Conservation (phyloP, 495 filamentous ascomycete genomes). For the Corynascus novoguineensis region DNA sequence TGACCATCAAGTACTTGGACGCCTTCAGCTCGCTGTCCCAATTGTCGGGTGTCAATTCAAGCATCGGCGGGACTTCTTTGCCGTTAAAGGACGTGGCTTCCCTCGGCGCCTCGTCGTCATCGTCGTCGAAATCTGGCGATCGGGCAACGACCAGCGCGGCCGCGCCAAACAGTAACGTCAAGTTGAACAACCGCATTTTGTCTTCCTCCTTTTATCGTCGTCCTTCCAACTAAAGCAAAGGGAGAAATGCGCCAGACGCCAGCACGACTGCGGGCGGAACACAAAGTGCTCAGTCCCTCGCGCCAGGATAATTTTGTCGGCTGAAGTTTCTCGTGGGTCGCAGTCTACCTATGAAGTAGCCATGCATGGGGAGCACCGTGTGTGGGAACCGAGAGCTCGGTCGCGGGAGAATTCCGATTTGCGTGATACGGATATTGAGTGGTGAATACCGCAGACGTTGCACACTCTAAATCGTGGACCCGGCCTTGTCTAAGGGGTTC, state of each 20-base stretch:
- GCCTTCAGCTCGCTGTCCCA: slow-evolving; percentile 37
- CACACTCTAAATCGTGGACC: slow-evolving; percentile 13
- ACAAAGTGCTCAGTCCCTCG: neutral
- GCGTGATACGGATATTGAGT: slow-evolving; percentile 21
- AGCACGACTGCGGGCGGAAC: neutral
- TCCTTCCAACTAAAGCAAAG: too few species aligned
- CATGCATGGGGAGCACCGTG: slow-evolving; percentile 8
- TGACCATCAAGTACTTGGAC: slow-evolving; percentile 44
- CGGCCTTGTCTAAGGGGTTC: slow-evolving; percentile 4
- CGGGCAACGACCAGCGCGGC: slow-evolving; percentile 32
- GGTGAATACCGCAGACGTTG: slow-evolving; percentile 22
- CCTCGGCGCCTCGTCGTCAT: slow-evolving; percentile 27
- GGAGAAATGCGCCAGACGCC: neutral
- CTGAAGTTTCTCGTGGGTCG: neutral
- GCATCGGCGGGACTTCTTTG: slow-evolving; percentile 67
- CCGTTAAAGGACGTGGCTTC: slow-evolving; percentile 71
- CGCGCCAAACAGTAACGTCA: slow-evolving; percentile 38
- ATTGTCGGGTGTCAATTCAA: slow-evolving; percentile 44
- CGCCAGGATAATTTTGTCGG: slow-evolving; percentile 1
- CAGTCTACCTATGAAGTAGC: too few species aligned
- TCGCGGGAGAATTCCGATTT: neutral
- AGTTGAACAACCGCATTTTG: slow-evolving; percentile 26
- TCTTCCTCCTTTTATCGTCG: neutral
- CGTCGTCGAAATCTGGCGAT: slow-evolving; percentile 26
- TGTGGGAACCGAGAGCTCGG: slow-evolving; percentile 2